Percentiles rank a stretch among this genome's conserved stretches.
phyloP scores from a whole-genome alignment of 352 stramenopile species.

The Aphanomyces invadans region DNA sequence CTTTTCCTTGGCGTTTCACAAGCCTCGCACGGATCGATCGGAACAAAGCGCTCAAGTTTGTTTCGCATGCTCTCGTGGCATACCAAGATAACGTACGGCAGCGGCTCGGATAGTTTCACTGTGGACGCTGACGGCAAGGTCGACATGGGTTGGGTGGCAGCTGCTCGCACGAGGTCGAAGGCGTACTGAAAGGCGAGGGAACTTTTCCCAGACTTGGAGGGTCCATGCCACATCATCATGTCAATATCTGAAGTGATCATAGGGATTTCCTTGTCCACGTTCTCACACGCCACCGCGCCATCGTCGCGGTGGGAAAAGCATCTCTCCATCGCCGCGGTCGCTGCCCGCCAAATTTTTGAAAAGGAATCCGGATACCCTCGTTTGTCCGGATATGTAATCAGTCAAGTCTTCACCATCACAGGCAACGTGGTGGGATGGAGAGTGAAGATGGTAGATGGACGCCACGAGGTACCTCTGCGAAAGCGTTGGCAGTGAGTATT shows the following conservation, averaged over 20 bases:
- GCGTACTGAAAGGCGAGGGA: constrained; percentile 22
- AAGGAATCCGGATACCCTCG: too few relatives aligned
- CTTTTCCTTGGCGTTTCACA: constrained; percentile 12
- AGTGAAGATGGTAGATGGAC: not conserved
- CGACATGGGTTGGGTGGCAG: not conserved
- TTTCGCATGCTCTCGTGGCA: constrained; percentile 14
- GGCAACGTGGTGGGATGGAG: not conserved
- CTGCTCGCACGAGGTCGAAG: constrained; percentile 11
- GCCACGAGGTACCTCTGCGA: constrained; percentile 1
- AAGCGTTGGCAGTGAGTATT: constrained; percentile 7
- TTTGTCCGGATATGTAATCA: not conserved
- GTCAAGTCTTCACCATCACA: too few relatives aligned
- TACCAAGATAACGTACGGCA: constrained; percentile 17
- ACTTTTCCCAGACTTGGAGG: constrained; percentile 10
- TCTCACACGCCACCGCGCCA: constrained; percentile 2
- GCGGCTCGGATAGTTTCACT: not conserved
- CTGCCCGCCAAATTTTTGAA: not conserved
- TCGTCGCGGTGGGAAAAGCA: constrained; percentile 22
- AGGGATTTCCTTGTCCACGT: not conserved
- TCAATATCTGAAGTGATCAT: constrained; percentile 8
- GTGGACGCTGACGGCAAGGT: not conserved
- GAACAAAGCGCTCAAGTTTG: not conserved
- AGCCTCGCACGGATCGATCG: constrained; percentile 9
- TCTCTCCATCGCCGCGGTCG: constrained; percentile 5
- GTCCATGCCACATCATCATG: constrained; percentile 22